Percentiles rank a stretch among this genome's conserved stretches.
Evolutionary conservation across 163 green algal genomes (phyloP).

Genomic region (Scenedesmus sp.): DNA sequence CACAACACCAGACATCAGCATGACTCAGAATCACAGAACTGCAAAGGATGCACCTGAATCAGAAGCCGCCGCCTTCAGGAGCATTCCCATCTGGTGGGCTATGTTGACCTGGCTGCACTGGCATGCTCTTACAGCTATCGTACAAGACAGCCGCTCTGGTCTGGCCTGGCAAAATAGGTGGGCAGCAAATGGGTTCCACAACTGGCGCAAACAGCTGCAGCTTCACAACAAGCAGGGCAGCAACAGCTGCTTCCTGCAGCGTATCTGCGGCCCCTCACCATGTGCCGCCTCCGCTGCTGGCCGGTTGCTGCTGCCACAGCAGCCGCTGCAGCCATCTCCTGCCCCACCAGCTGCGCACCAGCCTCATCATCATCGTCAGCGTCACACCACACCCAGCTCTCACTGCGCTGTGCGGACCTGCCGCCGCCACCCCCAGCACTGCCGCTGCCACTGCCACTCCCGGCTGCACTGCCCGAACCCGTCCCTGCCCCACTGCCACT

Average conservation of each 20-base stretch:
- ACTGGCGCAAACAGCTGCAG: no score
- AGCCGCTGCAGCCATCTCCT: constrained; percentile 7
- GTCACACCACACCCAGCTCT: constrained; percentile 50
- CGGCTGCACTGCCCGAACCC: not conserved
- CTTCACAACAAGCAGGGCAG: not conserved
- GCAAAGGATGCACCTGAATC: no score
- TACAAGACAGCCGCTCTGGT: no score
- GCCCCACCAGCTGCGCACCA: not conserved
- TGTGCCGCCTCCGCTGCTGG: constrained; percentile 3
- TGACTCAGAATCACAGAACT: not conserved
- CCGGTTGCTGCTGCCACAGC: not conserved
- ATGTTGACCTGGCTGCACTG: no score
- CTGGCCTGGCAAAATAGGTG: no score
- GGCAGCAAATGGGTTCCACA: no score
- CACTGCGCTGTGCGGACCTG: not conserved
- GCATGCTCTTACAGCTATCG: no score
- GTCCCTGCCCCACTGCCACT: not conserved
- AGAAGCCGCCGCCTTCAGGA: not conserved
- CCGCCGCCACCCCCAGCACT: not conserved
- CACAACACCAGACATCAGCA: not conserved
- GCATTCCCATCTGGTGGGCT: not conserved
- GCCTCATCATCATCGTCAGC: constrained; percentile 13
- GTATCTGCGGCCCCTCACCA: not conserved
- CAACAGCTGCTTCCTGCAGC: not conserved
- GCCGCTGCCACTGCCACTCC: not conserved